Evolutionary conservation across 83 land plant genomes (phyloP), one percentile per base, ranked within the genome.

Genomic region (Diphasiastrum complanatum): DNA sequence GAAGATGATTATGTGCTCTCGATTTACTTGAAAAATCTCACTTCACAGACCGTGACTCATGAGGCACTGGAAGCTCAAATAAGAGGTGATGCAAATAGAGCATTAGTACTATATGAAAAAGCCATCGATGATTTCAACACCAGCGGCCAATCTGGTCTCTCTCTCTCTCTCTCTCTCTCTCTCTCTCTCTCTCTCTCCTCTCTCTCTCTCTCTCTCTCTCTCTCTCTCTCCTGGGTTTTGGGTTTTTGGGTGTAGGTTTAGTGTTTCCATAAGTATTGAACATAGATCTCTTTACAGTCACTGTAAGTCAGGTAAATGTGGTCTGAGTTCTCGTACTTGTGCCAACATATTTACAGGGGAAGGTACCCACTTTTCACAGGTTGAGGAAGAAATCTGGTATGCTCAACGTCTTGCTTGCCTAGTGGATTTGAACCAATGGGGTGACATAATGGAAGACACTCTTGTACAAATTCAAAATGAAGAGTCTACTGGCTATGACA

Each of bases 341-440:
- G n/a, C n/a, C n/a, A n/a, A 38, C 14, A 38, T 8, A 38, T 38
- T 38, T 38, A 14, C 14, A 38, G 43, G 43, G 8, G 8, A 8
- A 14, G 12, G 12, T 38, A 14, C 12, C 36, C 24, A 14, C 6
- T 14, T 28, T 54, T 54, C 58, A 18, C 30, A 63, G 11, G 20
- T 77, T 47, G 81, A 78, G 55, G 71, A 69, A 53, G 81, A 78
- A 45, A 28, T 78, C 1, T 78, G 81, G 74, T 78, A 70, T 49
- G 66, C 51, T 58, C 69, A 77, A 62, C 72, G 81, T 31, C 74
- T 78, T 2, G 40, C 66, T 4, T 78, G 81, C 36, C 54, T 78
- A 23, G 66, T 52, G 14, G 74, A 65, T 28, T 36, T 78, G 24
- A 60, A 64, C 29, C 46, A 55, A 10, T 78, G 81, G 81, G 59